Conservation (phyloP, 306 rosid genomes). For the Fragaria iinumae region DNA sequence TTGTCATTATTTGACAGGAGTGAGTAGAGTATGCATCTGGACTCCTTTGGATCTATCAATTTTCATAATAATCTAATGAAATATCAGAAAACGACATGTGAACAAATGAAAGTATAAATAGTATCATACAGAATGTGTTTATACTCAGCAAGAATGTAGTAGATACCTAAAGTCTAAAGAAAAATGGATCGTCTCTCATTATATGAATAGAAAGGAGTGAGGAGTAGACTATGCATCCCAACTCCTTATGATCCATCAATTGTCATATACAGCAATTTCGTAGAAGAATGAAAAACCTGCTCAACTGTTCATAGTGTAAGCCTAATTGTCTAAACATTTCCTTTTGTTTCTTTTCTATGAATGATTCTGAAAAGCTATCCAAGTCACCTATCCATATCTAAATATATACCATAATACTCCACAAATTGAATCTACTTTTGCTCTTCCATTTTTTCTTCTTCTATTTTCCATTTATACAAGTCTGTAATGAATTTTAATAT, state of each 20-base stretch:
- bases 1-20: too few relatives aligned
- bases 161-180: not conserved
- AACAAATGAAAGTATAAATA: not conserved
- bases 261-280: not conserved
- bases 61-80: not conserved
- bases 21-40: not conserved
- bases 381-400: not conserved
- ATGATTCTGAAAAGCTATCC: not conserved
- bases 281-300: not conserved
- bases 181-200: not conserved
- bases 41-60: not conserved
- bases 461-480: not conserved
- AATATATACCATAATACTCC: not conserved
- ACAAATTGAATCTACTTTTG: not conserved
- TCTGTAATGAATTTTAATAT: not conserved
- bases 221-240: not conserved
- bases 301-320: not conserved
- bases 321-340: not conserved
- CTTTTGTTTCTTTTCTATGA: not conserved
- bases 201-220: not conserved
- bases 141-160: not conserved
- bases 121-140: not conserved
- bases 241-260: not conserved
- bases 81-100: not conserved
- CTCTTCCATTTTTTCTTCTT: not conserved